Base-by-base conservation (phyloP, 1,284 basidiomycete genomes). In the Neolentinus lepideus region DNA sequence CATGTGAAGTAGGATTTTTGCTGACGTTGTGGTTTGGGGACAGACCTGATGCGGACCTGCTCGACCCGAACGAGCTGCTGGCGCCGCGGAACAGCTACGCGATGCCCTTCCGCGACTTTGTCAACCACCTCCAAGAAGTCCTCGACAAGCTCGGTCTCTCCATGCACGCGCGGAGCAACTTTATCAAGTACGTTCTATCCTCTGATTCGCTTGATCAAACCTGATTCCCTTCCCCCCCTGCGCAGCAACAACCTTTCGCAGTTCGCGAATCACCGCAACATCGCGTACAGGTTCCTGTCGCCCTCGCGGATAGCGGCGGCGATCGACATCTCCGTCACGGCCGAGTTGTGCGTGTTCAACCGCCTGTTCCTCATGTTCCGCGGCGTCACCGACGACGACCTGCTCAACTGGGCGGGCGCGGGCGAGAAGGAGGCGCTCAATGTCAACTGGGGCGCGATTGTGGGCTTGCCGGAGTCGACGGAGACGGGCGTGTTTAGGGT, bases 341-440 rank as follows among this genome's bases (percentile, higher is more conserved):
- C 80, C 14, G 86, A 90, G 54, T 81, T 84, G 25, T 90, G 88
- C 65, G 74, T 87, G 57, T 91, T 90, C 68, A 91, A 86, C n/a
- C 83, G 89, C 22, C 70, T 92, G 25, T 92, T 92, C 75, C 77
- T 92, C 55, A 88, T 92, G 68, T 91, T 84, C 71, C 83, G 88
- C 29, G 90, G 89, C 0, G 69, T 92, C 24, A 77, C 76, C n/a
- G 89, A 92, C 60, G 89, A 91, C 54, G 89, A 92, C 58, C 71
- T 88, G 58, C 78, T 77, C 22, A 67, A 80, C 27, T 91, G 90
- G 65, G 79, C 80, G 2, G 83, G 79, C n/a, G 82, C 88, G 2
- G 88, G 89, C 8, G 90, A 90, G 71, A 92, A 91, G 70, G 90
- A 91, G 66, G 90, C 88, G 22, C 86, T 88, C 59, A 70, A 74